Base-by-base conservation (phyloP, 179 eudicot species). In the Beta macrorhiza region DNA sequence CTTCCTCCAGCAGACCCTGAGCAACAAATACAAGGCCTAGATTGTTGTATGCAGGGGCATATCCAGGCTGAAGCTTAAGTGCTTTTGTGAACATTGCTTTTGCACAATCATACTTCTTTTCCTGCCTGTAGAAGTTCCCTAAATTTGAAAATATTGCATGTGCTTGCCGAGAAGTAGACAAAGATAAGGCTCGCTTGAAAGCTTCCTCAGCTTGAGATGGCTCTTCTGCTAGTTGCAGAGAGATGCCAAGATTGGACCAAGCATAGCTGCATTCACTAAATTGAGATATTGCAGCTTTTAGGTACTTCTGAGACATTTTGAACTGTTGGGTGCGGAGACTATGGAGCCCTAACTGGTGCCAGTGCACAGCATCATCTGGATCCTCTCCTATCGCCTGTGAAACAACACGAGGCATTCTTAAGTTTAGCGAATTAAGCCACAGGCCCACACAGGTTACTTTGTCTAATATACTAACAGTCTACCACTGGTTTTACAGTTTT, bases 341-440 rank as follows among this genome's bases (percentile, higher is more conserved):
- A 86, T 96, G 97, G 80, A 94, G 93, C 62, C 99, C 99, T 70
- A 94, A 87, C 89, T 96, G 99, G 87, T 94, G 93, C 99, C 99
- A 96, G 77, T 94, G 97, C 75, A 96, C 85, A 62, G 91, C 89
- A 88, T 96, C 95, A 84, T 90, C 93, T 20, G 98, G 98, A 61
- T 96, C 95, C 87, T 94, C 98, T 65, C 92, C 92, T 75, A 94
- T 86, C 82, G 94, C 94, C 99, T 96, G 90, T 49, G 74, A 67
- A 71, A 75, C 67, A 68, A 55, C 25, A 71, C 81, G 44, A 19
- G 47, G 78, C 80, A 74, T 67, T 45, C 4, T 45, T 57, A 5
- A 72, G 57, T 42, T 72, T 9, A 76, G 81, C 77, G 25, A 72
- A 44, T n/a, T 53, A 72, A 67, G 20, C 20, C 4, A 45, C 42